phyloP scores from a whole-genome alignment of 345 rosid genomes.

The Bretschneidera sinensis region DNA sequence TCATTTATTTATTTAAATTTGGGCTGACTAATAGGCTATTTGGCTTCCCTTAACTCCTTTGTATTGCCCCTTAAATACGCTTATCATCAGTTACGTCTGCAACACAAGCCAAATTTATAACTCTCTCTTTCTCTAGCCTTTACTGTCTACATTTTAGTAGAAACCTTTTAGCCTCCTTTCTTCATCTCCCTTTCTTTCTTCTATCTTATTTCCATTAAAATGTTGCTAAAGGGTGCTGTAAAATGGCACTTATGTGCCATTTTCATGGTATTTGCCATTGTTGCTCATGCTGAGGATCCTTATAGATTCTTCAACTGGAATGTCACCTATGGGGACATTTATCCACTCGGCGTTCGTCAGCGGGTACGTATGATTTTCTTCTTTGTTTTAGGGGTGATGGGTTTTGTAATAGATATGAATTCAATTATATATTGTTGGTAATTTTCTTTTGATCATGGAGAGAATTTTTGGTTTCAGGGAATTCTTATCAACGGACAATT shows the following conservation, averaged over 20 bases:
- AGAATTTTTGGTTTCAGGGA: conserved; percentile 40
- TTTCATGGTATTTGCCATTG: conserved; percentile 13
- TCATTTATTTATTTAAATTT: too few species aligned
- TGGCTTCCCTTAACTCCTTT: too few species aligned
- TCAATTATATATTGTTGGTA: background rate
- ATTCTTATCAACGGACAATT: conserved; percentile 88
- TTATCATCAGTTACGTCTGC: too few species aligned
- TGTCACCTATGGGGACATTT: conserved; percentile 74
- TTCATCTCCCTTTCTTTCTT: background rate
- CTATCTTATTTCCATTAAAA: background rate
- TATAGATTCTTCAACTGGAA: conserved; percentile 76
- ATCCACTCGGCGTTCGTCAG: conserved; percentile 74
- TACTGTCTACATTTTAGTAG: too few species aligned
- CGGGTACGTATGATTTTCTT: conserved; percentile 33
- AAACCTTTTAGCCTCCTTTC: too few species aligned
- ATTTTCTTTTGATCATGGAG: too few species aligned
- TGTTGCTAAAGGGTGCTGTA: background rate
- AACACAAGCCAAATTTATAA: too few species aligned
- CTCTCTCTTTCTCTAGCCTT: too few species aligned
- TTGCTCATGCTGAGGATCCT: conserved; percentile 54
- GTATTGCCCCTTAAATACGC: too few species aligned
- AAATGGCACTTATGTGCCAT: conserved; percentile 1
- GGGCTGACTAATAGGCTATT: too few species aligned
- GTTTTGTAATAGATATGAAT: background rate
- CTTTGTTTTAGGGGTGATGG: background rate